Evolutionary conservation across 2,329 filamentous ascomycete species (phyloP), one percentile per base, ranked within the genome.

Genomic region (Exophiala sp.): DNA sequence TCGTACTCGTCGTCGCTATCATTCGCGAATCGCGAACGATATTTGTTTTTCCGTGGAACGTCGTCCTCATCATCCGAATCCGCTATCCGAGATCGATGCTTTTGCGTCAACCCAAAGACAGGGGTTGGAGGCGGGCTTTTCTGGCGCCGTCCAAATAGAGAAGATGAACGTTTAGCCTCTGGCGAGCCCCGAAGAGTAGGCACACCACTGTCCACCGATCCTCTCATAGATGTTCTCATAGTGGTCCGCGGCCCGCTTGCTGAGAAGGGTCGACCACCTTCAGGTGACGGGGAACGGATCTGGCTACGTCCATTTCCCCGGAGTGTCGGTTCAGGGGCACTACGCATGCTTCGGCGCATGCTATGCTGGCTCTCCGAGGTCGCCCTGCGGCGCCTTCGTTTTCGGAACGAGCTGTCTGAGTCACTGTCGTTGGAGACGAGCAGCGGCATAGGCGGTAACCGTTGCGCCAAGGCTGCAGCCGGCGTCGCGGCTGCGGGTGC

Each of bases 341-440:
- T 64, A 21, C 89, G 78, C 86, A 95, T 86, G 1, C 86, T 88
- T 44, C 74, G 77, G 50, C 83, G 82, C 73, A 95, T 87, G 1
- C 72, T 76, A 46, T 81, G 77, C 19, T 68, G 62, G 2, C 71
- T 70, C 0, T 74, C 74, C 37, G 73, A 67, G 11, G 50, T 44
- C 3, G 52, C 48, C 29, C 46, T 53, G 34, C 68, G 68, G 30
- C 76, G 69, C 53, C 78, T 77, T 37, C 73, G 68, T 22, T 87
- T 83, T 62, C 80, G 85, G 71, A 95, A 95, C 64, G 88, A 95
- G 68, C 86, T 95, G 38, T 70, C 70, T 2, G 71, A 74, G 59
- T 87, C 83, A 61, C 84, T 88, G 22, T 78, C 82, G 58, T 82
- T 80, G 0, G 83, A 44, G 14, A 39, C 14, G 16, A 51, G 14